Percentiles rank a stretch among this genome's conserved stretches.
These are phyloP conservation scores for Bonia amplexicaulis DNA, from an alignment of 176 grass and related monocot genomes.

Conservation along the genomic window DNA sequence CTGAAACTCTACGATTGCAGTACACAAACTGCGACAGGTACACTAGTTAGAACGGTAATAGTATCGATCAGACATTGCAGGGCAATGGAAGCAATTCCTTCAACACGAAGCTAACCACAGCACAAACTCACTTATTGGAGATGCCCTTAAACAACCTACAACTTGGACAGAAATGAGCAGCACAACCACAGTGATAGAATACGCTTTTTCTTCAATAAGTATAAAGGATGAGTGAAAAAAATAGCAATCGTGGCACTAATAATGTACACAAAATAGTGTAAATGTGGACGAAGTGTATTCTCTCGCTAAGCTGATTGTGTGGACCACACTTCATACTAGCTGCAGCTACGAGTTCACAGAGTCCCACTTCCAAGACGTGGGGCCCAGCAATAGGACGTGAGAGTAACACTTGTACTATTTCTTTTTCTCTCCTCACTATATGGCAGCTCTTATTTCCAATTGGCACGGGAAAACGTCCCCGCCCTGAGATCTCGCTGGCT, in stretches of 20 bases:
- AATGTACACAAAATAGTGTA: not conserved
- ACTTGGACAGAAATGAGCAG: not conserved
- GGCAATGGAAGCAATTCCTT: too few species aligned
- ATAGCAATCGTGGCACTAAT: not conserved
- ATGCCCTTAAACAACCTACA: not conserved
- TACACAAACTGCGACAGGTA: too few species aligned
- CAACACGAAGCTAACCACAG: not conserved
- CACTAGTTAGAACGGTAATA: too few species aligned
- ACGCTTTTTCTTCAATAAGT: not conserved
- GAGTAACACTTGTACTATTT: not conserved
- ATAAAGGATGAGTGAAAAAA: too few species aligned
- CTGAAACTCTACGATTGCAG: too few species aligned
- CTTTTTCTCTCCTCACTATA: not conserved
- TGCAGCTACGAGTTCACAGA: too few species aligned
- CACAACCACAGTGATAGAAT: accelerated
- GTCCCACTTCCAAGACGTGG: not conserved
- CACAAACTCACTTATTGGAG: not conserved
- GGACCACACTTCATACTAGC: not conserved
- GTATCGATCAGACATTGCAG: too few species aligned
- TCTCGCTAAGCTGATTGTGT: not conserved
- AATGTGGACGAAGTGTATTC: accelerated
- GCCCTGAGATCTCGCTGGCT: not conserved
- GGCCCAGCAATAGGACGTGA: not conserved
- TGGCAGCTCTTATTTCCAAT: not conserved
- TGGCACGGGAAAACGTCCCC: accelerated